phyloP scores from a whole-genome alignment of 1,284 basidiomycete genomes.

The Ceratobasidium sp. region DNA sequence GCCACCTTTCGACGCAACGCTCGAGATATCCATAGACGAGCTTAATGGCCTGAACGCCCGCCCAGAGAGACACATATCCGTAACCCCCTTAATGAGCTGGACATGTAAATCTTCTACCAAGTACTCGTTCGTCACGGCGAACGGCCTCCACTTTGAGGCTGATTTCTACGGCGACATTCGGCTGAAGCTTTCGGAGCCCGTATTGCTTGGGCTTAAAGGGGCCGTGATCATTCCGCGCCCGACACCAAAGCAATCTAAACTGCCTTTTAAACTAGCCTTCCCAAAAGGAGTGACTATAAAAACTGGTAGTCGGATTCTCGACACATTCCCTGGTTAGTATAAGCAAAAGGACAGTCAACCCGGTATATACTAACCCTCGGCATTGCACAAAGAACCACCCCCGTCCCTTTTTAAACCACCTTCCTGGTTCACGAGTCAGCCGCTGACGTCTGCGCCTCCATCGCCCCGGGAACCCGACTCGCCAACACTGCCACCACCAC shows the following conservation, averaged over 20 bases:
- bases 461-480: constrained; percentile 3
- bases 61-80: constrained; percentile 9
- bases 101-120: background rate
- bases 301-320: background rate
- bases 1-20: constrained; percentile 18
- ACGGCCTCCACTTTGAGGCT: background rate
- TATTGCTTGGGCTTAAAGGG: constrained; percentile 26
- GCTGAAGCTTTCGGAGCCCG: background rate
- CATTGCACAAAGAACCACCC: background rate
- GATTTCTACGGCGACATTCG: constrained; percentile 8
- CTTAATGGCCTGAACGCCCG: background rate
- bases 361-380: background rate
- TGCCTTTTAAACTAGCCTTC: constrained; percentile 29
- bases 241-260: background rate
- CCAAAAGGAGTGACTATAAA: constrained; percentile 12
- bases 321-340: constrained; percentile 29
- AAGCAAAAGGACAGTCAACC: background rate
- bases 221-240: background rate
- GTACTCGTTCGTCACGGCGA: constrained; percentile 7
- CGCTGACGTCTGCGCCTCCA: background rate
- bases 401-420: background rate
- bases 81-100: constrained; percentile 8
- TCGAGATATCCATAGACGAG: constrained; percentile 9
- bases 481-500: too few species aligned
- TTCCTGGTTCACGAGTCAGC: constrained; percentile 20